Base-by-base conservation (phyloP, 202 grass and related monocot species). In the Elaeis oleifera region DNA sequence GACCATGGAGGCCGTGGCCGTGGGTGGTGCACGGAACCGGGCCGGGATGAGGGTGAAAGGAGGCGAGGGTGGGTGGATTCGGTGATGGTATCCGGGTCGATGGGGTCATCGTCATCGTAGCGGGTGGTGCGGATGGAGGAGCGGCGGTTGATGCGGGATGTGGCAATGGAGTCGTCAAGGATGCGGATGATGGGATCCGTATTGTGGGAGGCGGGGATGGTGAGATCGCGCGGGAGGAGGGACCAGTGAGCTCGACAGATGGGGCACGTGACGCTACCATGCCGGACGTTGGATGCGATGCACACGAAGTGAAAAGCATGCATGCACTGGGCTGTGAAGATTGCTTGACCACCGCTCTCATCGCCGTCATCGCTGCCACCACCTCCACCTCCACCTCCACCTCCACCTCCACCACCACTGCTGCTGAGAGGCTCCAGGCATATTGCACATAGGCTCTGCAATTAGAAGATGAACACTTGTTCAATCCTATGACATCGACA, bases 231-330 rank as follows among this genome's bases (percentile, higher is more conserved):
- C 0, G 95, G 95, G 18, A 99, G 75, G 68, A 89, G 78, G 50
- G 85, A 84, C 94, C 94, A 99, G 51, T 87, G 80, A 16, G 88
- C 94, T 25, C 94, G 94, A 39, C 94, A 99, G 79, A 99, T 87
- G 15, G 94, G 94, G 59, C 94, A 99, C 20, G 88, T 89, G 0
- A 89, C 54, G 29, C 86, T 99, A 67, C 94, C 94, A 0, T 99
- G 88, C 3, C 94, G 80, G 53, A 99, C 85, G 27, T 99, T 99
- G 50, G 94, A 99, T 48, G 85, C 85, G 0, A 99, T 99, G 83
- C 94, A 99, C 49, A 71, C 16, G 21, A 87, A 99, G 78, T 99
- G 94, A 60, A 99, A 99, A 7, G 85, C 79, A 23, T 99, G 94
- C 25, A 73, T 87, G 64, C 94, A 99, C 21, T 99, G 82, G 0